These are phyloP conservation scores for Zymoseptoria passerinii DNA, from an alignment of 2,329 filamentous ascomycete genomes.

Conservation along the genomic window DNA sequence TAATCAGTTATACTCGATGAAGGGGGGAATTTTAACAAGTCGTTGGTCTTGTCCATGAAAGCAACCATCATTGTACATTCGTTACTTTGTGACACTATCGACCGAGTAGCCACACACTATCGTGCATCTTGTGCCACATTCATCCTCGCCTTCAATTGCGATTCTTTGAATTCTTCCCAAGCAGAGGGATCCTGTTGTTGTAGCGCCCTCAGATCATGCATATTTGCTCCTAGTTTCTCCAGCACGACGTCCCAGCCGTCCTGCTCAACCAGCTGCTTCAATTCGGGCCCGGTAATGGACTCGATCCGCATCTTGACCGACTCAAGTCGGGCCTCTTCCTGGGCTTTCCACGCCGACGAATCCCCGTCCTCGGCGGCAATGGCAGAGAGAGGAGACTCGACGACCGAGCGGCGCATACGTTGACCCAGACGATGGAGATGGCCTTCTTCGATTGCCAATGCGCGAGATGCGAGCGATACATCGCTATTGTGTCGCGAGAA, in stretches of 20 bases:
- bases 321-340: slow-evolving; percentile 30
- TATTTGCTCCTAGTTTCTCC: slow-evolving; percentile 55
- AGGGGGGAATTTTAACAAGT: too few species aligned
- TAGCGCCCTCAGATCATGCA: slow-evolving; percentile 57
- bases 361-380: slow-evolving; percentile 16
- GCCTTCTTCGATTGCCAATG: slow-evolving; percentile 60
- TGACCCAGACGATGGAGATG: slow-evolving; percentile 62
- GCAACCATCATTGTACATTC: background rate
- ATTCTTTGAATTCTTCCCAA: slow-evolving; percentile 30
- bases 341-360: slow-evolving; percentile 23
- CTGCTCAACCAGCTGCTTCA: slow-evolving; percentile 53
- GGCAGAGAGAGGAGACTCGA: slow-evolving; percentile 38
- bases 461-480: slow-evolving; percentile 58
- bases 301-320: slow-evolving; percentile 38
- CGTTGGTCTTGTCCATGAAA: background rate
- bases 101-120: background rate
- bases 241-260: slow-evolving; percentile 54
- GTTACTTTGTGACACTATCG: background rate
- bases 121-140: slow-evolving; percentile 19
- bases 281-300: slow-evolving; percentile 51
- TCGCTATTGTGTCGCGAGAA: slow-evolving; percentile 54
- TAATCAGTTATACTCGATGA: too few species aligned
- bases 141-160: slow-evolving; percentile 29
- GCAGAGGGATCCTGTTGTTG: slow-evolving; percentile 34
- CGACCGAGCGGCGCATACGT: slow-evolving; percentile 55